Evolutionary conservation across 345 rosid species (phyloP).

Genomic region (Cardamine chenopodiifolia): DNA sequence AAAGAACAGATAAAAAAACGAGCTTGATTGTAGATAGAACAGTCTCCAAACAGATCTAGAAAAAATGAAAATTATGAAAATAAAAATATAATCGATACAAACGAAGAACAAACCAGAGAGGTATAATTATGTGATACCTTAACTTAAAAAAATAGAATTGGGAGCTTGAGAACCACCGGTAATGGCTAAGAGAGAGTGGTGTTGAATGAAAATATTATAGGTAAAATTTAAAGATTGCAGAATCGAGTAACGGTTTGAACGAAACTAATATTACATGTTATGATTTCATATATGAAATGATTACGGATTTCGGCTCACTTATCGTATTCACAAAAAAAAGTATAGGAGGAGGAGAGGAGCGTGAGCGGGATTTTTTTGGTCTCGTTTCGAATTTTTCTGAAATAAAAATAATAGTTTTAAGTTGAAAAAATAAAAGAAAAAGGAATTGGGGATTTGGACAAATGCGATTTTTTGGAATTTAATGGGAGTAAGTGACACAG

Average conservation of each 20-base stretch:
- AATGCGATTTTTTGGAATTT: not conserved
- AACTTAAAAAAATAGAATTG: not conserved
- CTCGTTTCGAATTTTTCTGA: conserved; percentile 19
- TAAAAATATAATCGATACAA: not conserved
- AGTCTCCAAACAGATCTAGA: conserved; percentile 21
- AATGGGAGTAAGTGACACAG: conserved; percentile 26
- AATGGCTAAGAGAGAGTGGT: conserved; percentile 5
- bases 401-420: not conserved
- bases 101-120: not conserved
- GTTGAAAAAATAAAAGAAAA: not conserved
- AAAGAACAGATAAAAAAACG: not conserved
- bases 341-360: conserved; percentile 33
- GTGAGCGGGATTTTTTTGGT: conserved; percentile 34
- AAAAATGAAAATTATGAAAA: not conserved
- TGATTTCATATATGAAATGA: no score
- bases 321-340: no score
- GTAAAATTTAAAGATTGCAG: no score
- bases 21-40: not conserved
- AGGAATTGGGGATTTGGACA: conserved; percentile 1
- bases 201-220: conserved; percentile 31
- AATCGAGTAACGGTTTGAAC: no score
- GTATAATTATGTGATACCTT: conserved; percentile 9
- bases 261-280: no score
- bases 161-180: conserved; percentile 9
- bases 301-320: no score